Evolutionary conservation across 805 yeast genomes (phyloP).

Genomic region (Saturnispora silvae): DNA sequence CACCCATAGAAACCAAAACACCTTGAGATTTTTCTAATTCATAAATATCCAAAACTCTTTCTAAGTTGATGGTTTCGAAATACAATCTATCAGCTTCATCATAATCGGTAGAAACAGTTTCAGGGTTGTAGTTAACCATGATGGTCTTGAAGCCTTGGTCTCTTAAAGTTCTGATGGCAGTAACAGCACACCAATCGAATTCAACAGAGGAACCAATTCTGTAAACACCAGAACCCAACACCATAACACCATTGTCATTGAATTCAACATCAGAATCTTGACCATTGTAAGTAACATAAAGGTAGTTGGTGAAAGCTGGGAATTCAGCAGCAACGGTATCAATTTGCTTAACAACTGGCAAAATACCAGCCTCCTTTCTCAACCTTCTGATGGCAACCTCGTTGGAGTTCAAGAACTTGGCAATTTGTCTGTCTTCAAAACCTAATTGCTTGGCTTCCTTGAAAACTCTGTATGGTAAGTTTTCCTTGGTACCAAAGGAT

Average conservation of each 20-base stretch:
- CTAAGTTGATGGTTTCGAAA: conserved; percentile 90
- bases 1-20: conserved; percentile 96
- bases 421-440: conserved; percentile 93
- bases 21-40: conserved; percentile 85
- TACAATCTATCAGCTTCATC: conserved; percentile 97
- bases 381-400: conserved; percentile 87
- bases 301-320: conserved; percentile 91
- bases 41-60: conserved; percentile 89
- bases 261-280: conserved; percentile 78
- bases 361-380: conserved; percentile 76
- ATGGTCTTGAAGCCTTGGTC: conserved; percentile 79
- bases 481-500: conserved; percentile 44
- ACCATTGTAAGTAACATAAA: conserved; percentile 92
- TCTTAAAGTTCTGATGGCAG: conserved; percentile 90
- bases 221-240: conserved; percentile 97
- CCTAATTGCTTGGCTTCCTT: conserved; percentile 93
- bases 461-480: conserved; percentile 51
- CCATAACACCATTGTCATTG: conserved; percentile 86
- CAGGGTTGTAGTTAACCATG: conserved; percentile 97
- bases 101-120: conserved; percentile 95
- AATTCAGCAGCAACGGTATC: conserved; percentile 99
- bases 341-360: conserved; percentile 91
- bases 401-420: conserved; percentile 75
- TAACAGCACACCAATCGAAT: conserved; percentile 99
- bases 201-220: conserved; percentile 98